Evolutionary conservation across 2,329 filamentous ascomycete species (phyloP).

Genomic region (Fusarium sp.): DNA sequence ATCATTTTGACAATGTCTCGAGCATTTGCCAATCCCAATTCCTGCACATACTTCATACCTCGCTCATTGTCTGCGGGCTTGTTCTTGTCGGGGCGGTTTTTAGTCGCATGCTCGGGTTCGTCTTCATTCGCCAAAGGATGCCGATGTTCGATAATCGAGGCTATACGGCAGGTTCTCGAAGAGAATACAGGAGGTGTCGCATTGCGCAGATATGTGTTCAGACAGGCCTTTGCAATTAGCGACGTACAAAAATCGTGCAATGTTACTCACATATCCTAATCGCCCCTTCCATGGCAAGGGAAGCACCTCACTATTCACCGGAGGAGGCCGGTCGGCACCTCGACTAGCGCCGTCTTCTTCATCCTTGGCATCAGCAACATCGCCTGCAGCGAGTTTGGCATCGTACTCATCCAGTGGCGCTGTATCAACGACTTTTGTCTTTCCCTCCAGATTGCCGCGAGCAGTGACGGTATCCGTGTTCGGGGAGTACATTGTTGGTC

Average conservation of each 20-base stretch:
- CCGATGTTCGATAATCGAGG: conserved; percentile 89
- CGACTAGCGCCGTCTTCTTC: conserved; percentile 48
- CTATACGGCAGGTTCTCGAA: conserved; percentile 89
- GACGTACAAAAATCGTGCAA: neutral
- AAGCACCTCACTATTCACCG: conserved; percentile 84
- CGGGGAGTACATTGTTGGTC: conserved; percentile 18
- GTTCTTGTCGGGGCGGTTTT: conserved; percentile 84
- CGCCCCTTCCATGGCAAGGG: conserved; percentile 92
- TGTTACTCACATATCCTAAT: conserved; percentile 79
- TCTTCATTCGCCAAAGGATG: conserved; percentile 81
- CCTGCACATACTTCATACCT: conserved; percentile 79
- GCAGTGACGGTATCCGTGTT: conserved; percentile 5
- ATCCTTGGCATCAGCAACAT: conserved; percentile 33
- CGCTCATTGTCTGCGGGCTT: conserved; percentile 73
- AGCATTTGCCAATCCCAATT: conserved; percentile 82
- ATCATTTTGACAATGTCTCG: conserved; percentile 87
- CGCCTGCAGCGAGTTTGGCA: conserved; percentile 36
- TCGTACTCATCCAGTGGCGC: conserved; percentile 40
- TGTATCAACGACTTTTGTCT: conserved; percentile 6
- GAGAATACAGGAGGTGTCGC: conserved; percentile 88
- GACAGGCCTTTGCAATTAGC: conserved; percentile 70
- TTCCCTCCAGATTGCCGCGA: neutral
- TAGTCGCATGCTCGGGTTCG: conserved; percentile 82
- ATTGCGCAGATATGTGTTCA: conserved; percentile 89
- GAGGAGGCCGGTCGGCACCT: conserved; percentile 69